phyloP scores from a whole-genome alignment of 2,329 filamentous ascomycete genomes.

The Lachnellula cervina region DNA sequence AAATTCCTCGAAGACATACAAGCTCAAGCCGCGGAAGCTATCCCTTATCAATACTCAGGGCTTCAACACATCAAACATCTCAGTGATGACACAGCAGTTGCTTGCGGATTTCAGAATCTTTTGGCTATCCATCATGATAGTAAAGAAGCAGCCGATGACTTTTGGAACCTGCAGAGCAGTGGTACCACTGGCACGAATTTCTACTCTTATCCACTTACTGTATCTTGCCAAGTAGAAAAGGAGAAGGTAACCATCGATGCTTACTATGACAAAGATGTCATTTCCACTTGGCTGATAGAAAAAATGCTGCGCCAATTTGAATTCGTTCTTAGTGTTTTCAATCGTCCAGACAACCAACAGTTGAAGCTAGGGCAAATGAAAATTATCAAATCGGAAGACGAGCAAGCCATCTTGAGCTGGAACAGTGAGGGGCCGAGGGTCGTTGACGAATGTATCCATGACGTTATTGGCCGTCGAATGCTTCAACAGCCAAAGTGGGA shows the following conservation, averaged over 20 bases:
- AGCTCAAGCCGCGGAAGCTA: constrained; percentile 40
- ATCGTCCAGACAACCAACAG: background rate
- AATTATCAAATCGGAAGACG: constrained; percentile 3
- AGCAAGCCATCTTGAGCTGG: constrained; percentile 1
- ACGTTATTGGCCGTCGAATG: background rate
- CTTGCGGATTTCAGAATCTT: constrained; percentile 14
- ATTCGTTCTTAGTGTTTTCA: constrained; percentile 4
- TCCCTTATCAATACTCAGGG: constrained; percentile 28
- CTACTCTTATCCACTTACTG: constrained; percentile 7
- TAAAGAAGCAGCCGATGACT: background rate
- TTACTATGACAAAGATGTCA: constrained; percentile 6
- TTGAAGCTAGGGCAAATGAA: constrained; percentile 3
- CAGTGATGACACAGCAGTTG: constrained; percentile 7
- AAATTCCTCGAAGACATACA: constrained; percentile 44
- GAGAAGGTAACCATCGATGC: constrained; percentile 1
- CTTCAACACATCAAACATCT: constrained; percentile 15
- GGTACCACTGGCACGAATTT: constrained; percentile 5
- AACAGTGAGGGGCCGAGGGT: background rate
- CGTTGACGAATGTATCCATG: constrained; percentile 2
- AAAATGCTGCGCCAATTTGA: constrained; percentile 7
- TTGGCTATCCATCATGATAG: constrained; percentile 5
- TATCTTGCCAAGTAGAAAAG: constrained; percentile 4
- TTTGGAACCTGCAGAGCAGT: constrained; percentile 6
- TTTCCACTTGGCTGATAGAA: constrained; percentile 4
- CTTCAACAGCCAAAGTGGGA: background rate